A percentile compares a stretch with the other conserved stretches of the same genome.
phyloP scores from a whole-genome alignment of 1,139 yeast genomes.

The Diutina ranongensis region DNA sequence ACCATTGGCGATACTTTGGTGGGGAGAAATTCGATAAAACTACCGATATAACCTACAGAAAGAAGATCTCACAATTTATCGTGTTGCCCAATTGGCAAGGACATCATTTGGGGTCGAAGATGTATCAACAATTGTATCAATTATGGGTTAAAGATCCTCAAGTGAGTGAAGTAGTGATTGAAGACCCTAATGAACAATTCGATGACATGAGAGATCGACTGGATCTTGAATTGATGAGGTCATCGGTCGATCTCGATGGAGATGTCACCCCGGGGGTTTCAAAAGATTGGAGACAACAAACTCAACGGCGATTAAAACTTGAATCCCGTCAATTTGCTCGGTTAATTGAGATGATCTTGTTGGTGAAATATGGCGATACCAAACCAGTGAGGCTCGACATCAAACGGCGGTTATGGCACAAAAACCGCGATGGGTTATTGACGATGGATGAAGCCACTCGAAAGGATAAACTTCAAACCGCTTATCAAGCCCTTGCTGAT shows the following conservation, averaged over 20 bases:
- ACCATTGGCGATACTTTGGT: conserved; percentile 70
- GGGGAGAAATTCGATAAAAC: conserved; percentile 41
- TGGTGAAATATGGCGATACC: conserved; percentile 24
- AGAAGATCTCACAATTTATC: conserved; percentile 80
- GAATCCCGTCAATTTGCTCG: conserved; percentile 73
- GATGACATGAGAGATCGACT: conserved; percentile 83
- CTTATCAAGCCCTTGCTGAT: conserved; percentile 54
- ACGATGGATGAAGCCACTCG: conserved; percentile 53
- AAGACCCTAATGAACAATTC: conserved; percentile 89
- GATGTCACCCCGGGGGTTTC: conserved; percentile 16
- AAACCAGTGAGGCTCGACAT: conserved; percentile 46
- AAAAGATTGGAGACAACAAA: conserved; percentile 32
- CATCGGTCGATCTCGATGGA: conserved; percentile 14
- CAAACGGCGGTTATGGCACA: conserved; percentile 60
- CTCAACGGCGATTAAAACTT: conserved; percentile 39
- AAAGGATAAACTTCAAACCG: conserved; percentile 63
- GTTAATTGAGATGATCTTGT: conserved; percentile 62
- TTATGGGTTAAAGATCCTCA: conserved; percentile 41
- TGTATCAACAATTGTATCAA: conserved; percentile 47
- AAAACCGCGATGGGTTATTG: conserved; percentile 67
- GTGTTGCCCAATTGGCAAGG: conserved; percentile 74
- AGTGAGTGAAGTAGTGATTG: conserved; percentile 76
- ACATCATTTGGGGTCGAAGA: conserved; percentile 53
- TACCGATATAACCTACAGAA: conserved; percentile 34
- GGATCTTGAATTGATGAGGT: conserved; percentile 47